These are phyloP conservation scores for Microcyclospora pomicola DNA, from an alignment of 2,329 filamentous ascomycete genomes.

Conservation along the genomic window DNA sequence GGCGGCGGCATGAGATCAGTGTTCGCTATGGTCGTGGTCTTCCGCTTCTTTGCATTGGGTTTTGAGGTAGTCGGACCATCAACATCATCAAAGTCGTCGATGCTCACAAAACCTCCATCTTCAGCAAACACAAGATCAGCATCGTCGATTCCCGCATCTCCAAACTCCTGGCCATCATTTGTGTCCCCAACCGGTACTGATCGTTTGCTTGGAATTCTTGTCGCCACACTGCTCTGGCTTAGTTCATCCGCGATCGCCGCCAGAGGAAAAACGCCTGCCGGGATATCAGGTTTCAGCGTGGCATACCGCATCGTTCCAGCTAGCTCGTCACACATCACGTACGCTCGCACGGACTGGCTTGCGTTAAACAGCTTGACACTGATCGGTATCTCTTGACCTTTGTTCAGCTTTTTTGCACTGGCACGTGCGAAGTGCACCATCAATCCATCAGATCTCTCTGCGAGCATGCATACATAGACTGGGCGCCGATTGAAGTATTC, in stretches of 20 bases:
- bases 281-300: slow-evolving; percentile 37
- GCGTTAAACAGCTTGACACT: slow-evolving; percentile 40
- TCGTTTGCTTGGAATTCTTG: not conserved
- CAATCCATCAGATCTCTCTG: slow-evolving; percentile 54
- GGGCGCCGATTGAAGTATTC: slow-evolving; percentile 49
- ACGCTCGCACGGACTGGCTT: slow-evolving; percentile 49
- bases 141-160: slow-evolving; percentile 40
- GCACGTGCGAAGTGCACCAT: slow-evolving; percentile 55
- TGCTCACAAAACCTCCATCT: slow-evolving; percentile 33
- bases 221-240: not conserved
- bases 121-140: slow-evolving; percentile 36
- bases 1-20: slow-evolving; percentile 12
- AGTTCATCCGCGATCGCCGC: slow-evolving; percentile 10
- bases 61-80: slow-evolving; percentile 2
- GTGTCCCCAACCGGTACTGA: not conserved
- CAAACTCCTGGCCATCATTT: slow-evolving; percentile 34
- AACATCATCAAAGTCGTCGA: slow-evolving; percentile 37
- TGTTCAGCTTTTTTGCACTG: slow-evolving; percentile 50
- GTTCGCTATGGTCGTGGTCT: slow-evolving; percentile 4
- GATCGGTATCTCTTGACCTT: slow-evolving; percentile 47
- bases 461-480: slow-evolving; percentile 60
- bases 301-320: slow-evolving; percentile 44
- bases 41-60: slow-evolving; percentile 6
- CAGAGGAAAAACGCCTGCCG: slow-evolving; percentile 30
- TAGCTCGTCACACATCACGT: slow-evolving; percentile 75